Percentiles rank a stretch among this genome's conserved stretches.
These are phyloP conservation scores for Exserohilum turcica DNA, from an alignment of 2,329 filamentous ascomycete genomes.

Conservation along the genomic window DNA sequence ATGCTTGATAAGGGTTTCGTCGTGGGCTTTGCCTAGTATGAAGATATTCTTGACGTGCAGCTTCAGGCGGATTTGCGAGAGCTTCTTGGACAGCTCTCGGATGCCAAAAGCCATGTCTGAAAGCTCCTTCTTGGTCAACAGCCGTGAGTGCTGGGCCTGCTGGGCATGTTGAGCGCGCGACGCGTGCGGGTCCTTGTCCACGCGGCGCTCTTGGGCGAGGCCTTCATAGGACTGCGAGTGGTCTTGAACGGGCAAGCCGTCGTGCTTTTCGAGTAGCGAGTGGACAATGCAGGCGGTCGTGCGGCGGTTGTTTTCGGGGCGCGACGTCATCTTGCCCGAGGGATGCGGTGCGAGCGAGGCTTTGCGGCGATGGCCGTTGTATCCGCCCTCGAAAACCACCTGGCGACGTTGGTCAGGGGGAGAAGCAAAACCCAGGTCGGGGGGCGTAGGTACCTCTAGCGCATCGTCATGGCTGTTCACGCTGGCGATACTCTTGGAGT, in stretches of 20 bases:
- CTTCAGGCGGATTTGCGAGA: constrained; percentile 81
- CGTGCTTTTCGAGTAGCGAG: constrained; percentile 58
- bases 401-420: constrained; percentile 35
- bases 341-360: constrained; percentile 60
- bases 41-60: constrained; percentile 84
- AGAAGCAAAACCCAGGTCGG: not conserved
- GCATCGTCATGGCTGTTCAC: constrained; percentile 47
- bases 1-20: constrained; percentile 76
- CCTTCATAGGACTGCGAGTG: constrained; percentile 40
- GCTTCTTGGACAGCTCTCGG: constrained; percentile 81
- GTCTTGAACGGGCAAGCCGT: constrained; percentile 34
- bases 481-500: constrained; percentile 34
- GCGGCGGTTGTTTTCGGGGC: constrained; percentile 43
- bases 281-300: constrained; percentile 67
- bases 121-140: constrained; percentile 91
- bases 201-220: constrained; percentile 41
- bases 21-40: constrained; percentile 88
- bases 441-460: constrained; percentile 48
- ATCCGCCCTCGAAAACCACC: constrained; percentile 62
- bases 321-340: constrained; percentile 29
- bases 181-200: constrained; percentile 52
- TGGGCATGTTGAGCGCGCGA: constrained; percentile 43
- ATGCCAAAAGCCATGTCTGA: constrained; percentile 98
- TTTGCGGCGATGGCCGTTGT: constrained; percentile 60
- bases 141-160: constrained; percentile 63